Conservation (phyloP, 768 basidiomycete genomes). For the Kwoniella dendrophila region DNA sequence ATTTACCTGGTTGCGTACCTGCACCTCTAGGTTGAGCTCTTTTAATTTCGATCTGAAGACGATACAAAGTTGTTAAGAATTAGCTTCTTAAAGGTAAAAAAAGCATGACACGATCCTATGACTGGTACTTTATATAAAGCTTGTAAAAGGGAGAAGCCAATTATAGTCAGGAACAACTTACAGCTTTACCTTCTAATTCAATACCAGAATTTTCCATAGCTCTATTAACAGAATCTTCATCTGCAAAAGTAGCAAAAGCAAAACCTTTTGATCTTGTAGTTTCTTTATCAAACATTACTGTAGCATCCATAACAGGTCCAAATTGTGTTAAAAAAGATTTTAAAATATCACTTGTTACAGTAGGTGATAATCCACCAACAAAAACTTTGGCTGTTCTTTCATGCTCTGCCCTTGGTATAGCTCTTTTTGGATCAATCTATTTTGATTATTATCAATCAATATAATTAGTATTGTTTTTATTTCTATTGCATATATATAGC, state of each 20-base stretch:
- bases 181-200: constrained; percentile 92
- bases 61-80: too few species aligned
- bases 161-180: constrained; percentile 60
- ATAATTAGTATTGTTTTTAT: not conserved
- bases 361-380: constrained; percentile 88
- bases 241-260: constrained; percentile 89
- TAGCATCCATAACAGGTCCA: constrained; percentile 94
- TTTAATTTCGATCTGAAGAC: constrained; percentile 99
- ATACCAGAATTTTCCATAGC: constrained; percentile 86
- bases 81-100: not conserved
- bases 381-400: constrained; percentile 82
- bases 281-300: constrained; percentile 85
- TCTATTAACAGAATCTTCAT: constrained; percentile 84
- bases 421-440: constrained; percentile 99
- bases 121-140: too few species aligned
- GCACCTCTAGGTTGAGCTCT: constrained; percentile 79
- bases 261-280: constrained; percentile 78
- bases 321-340: constrained; percentile 90
- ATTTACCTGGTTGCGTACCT: constrained; percentile 42
- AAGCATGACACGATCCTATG: not conserved
- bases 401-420: constrained; percentile 94
- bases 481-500: not conserved
- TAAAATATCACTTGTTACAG: constrained; percentile 91
- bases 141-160: too few species aligned
- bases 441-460: not conserved